A percentile compares a stretch with the other conserved stretches of the same genome.
Conservation (phyloP, 1,284 basidiomycete genomes). For the Ustilago tritici region DNA sequence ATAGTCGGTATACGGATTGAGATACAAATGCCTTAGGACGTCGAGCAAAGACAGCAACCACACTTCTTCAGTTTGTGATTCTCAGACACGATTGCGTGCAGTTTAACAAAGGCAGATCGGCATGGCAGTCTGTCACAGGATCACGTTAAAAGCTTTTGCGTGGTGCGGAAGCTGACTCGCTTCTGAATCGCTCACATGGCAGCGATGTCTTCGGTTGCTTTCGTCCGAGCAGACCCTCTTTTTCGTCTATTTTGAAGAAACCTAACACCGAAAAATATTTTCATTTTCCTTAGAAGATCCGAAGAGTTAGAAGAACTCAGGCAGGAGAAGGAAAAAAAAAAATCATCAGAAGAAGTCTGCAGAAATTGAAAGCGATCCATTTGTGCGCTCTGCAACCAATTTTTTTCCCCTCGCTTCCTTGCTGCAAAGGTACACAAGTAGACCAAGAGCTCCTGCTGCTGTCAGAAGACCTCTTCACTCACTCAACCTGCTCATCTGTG, state of each 20-base stretch:
- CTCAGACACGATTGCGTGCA: background rate
- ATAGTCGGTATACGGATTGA: no score
- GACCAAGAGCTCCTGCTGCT: slow-evolving; percentile 4
- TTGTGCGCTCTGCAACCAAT: slow-evolving; percentile 6
- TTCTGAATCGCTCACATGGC: background rate
- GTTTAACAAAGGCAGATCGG: background rate
- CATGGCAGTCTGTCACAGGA: background rate
- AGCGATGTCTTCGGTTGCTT: slow-evolving; percentile 19
- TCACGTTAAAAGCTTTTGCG: background rate
- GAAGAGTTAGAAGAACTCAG: background rate
- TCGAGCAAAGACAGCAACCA: no score
- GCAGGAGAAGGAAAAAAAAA: slow-evolving; percentile 19
- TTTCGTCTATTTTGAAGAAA: background rate
- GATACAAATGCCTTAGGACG: no score
- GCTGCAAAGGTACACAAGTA: background rate
- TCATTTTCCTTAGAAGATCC: background rate
- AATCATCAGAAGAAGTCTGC: slow-evolving; percentile 1
- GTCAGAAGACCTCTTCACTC: slow-evolving; percentile 12
- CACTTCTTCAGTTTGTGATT: no score
- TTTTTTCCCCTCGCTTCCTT: slow-evolving; percentile 8
- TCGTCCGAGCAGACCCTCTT: slow-evolving; percentile 26
- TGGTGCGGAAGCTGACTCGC: slow-evolving; percentile 7
- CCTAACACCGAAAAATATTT: background rate
- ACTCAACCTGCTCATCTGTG: no score
- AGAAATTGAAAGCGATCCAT: slow-evolving; percentile 24